Percentiles rank a stretch among this genome's conserved stretches.
Evolutionary conservation across 75 land plant genomes (phyloP).

Genomic region (Cunninghamia lanceolata): DNA sequence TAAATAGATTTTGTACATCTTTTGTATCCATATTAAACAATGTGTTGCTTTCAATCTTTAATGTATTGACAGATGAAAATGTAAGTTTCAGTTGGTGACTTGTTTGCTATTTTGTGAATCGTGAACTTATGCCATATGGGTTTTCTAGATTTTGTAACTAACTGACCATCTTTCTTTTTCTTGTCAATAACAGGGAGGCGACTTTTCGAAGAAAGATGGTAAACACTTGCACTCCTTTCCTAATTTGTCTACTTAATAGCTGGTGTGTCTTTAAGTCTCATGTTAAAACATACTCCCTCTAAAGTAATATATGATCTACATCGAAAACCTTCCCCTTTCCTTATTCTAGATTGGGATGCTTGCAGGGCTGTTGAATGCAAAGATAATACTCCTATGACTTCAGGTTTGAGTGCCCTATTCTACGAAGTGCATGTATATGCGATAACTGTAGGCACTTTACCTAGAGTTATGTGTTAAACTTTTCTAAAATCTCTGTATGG

Average conservation of each 20-base stretch:
- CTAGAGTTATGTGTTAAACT: not conserved
- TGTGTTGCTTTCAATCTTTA: no score
- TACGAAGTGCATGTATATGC: not conserved
- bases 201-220: conserved; percentile 88
- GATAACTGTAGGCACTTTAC: not conserved
- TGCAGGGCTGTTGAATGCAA: conserved; percentile 9
- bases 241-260: not conserved
- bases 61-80: no score
- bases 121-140: not conserved
- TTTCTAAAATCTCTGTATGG: not conserved
- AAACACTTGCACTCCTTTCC: conserved; percentile 17
- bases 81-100: not conserved
- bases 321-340: not conserved
- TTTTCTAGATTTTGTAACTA: not conserved
- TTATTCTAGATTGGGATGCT: conserved; percentile 12
- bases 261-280: not conserved
- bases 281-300: not conserved
- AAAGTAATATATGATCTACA: not conserved
- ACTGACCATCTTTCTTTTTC: not conserved
- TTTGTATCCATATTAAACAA: not conserved
- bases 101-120: not conserved
- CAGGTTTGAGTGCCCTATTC: conserved; percentile 9
- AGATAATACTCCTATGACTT: conserved; percentile 7
- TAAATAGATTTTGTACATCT: no score
- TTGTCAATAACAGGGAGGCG: conserved; percentile 77